A percentile compares a stretch with the other conserved stretches of the same genome.
Evolutionary conservation across 108 stramenopile species (phyloP).

Genomic region (Nannochloropsis granulata): DNA sequence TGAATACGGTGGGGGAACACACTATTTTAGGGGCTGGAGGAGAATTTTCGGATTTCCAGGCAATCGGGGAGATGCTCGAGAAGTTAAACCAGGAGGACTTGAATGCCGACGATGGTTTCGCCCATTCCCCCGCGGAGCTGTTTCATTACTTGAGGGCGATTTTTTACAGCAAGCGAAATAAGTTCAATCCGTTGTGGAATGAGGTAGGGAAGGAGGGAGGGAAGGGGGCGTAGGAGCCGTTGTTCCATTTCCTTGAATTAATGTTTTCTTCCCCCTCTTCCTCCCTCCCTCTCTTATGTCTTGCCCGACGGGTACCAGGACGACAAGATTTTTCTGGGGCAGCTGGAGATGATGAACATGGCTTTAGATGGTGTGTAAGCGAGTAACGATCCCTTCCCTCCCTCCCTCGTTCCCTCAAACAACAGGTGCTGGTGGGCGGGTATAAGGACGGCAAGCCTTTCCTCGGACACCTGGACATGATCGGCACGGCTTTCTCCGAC

Average conservation of each 20-base stretch:
- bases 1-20: slow-evolving; percentile 47
- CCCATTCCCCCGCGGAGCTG: slow-evolving; percentile 29
- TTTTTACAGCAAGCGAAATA: slow-evolving; percentile 64
- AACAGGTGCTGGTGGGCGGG: slow-evolving; percentile 21
- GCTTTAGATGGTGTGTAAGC: slow-evolving; percentile 34
- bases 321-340: slow-evolving; percentile 63
- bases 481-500: slow-evolving; percentile 88
- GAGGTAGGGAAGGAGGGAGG: slow-evolving; percentile 38
- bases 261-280: too few species aligned
- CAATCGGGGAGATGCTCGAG: slow-evolving; percentile 55
- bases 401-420: not conserved
- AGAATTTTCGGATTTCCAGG: slow-evolving; percentile 88
- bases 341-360: slow-evolving; percentile 87
- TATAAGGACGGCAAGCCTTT: slow-evolving; percentile 44
- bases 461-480: slow-evolving; percentile 84
- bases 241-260: not conserved
- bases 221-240: not conserved
- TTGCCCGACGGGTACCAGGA: slow-evolving; percentile 22
- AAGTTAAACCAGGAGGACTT: slow-evolving; percentile 46
- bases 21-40: slow-evolving; percentile 81
- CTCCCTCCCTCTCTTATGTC: not conserved
- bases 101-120: slow-evolving; percentile 42
- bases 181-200: slow-evolving; percentile 98
- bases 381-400: too few species aligned
- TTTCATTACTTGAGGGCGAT: slow-evolving; percentile 71